Evolutionary conservation across 108 stramenopile genomes (phyloP), one percentile per base, ranked within the genome.

Genomic region (Chaetoceros muelleri): DNA sequence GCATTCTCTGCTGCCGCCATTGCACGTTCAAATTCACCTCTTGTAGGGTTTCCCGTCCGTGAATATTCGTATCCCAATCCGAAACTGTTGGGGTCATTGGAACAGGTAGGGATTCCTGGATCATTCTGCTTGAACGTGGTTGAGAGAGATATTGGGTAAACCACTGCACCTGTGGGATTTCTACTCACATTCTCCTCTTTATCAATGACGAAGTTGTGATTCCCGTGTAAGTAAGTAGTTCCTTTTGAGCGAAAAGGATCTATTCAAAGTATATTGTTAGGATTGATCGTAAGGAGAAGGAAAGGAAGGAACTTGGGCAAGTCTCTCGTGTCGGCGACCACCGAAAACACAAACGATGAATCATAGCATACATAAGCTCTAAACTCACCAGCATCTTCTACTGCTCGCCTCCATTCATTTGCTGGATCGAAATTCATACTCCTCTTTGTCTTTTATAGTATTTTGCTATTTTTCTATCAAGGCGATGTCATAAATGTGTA

Each of bases 41-140:
- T 67, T 2, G 87, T 87, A 0, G 92, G 85, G 60, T 89, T 93
- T 10, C 84, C 70, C 25, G 81, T 82, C 40, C 88, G 55, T 31
- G 69, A 68, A 60, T 94, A 90, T 48, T 90, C 88, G 67, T 70
- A 95, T 44, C 94, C 92, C 40, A 70, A n/a, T 8, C 86, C 85
- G 59, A 80, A 86, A 64, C 82, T 84, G 44, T 85, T 82, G 29
- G 83, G 79, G 61, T 87, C 81, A 25, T 74, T 54, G 3, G 34
- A 48, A 17, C 81, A 83, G 28, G 79, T 66, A 7, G 79, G 71
- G 45, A 68, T 63, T 22, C 91, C 91, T 18, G 85, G 85, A 18
- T 66, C 67, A 7, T 44, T 44, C 53, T 93, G 91, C 24, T 54
- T 71, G 65, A 88, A 93, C 10, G 91, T 93, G 2, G 91, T 88